Base-by-base conservation (phyloP, 768 basidiomycete species). In the Mycena alexandri region DNA sequence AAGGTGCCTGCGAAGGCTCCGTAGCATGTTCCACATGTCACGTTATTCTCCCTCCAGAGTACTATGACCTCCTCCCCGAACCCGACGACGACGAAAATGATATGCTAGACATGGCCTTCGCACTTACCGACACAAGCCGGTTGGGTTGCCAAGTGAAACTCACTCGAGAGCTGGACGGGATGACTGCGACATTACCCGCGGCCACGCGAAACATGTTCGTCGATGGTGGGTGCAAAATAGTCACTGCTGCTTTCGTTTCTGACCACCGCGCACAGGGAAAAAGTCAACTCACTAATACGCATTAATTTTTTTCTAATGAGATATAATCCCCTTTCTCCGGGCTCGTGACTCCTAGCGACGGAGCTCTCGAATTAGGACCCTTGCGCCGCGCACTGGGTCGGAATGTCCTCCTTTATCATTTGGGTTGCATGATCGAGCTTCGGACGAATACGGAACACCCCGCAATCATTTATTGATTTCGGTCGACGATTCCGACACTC, bases 161-260 rank as follows among this genome's bases (percentile, higher is more conserved):
- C 33, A 94, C 91, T 12, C 88, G 83, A 62, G 93, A 93, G 54
- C 77, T 98, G 72, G 92, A 98, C 74, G 96, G 94, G 24, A 90
- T 97, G 76, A 87, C 86, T 0, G 92, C 90, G n/a, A 92, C 84
- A 13, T 81, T 99, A 22, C 97, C 97, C 1, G 85, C 92, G 22
- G 97, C 97, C 17, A 98, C 97, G 38, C 82, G 97, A 76, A 99
- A 98, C 81, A 95, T 99, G 95, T 96, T 95, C 77, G 94, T 97
- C 25, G 96, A 98, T 77, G 96, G 93, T 93, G 56, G 33, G 61
- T 66, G 13, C 19, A 44, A 16, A 16, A 11, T 61, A 11, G 3
- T 8, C 9, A 21, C 0, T 43, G 14, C 33, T 17, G 17, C 21
- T 51, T 53, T 19, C 3, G 52, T 59, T n/a, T 43, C 24, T 25